Evolutionary conservation across 805 yeast genomes (phyloP), one percentile per base, ranked within the genome.

Genomic region (Priceomyces carsonii): DNA sequence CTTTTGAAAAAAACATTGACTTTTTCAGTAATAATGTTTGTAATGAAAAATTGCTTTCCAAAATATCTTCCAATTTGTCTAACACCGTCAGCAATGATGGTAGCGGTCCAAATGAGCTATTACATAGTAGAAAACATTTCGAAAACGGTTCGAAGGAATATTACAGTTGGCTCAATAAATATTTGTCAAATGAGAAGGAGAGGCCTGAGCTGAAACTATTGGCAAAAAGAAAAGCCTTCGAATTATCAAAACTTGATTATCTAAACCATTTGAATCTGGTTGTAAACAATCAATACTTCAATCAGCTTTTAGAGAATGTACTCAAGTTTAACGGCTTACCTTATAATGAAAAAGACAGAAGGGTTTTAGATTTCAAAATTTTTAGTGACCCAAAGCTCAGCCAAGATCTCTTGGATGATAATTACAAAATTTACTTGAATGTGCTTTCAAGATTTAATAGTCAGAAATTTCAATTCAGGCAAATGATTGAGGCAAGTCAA

Each of bases 171-270:
- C 47, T 69, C 26, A 65, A 67, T 43, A 65, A 63, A 44, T 69
- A 69, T 42, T 42, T 69, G 16, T 58, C 71, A 3, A 65, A 66
- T 40, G 73, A 66, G 35, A 68, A 65, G 41, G 73, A 65, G 23
- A 48, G 71, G 34, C 69, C 73, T 0, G 69, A 62, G 32, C 61
- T 61, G 61, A 63, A 63, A 40, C 47, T 62, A 15, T 43, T 70
- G 13, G 35, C 40, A 15, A 64, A 66, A 40, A 47, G 68, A 18
- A 59, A 68, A 33, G 42, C 43, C 0, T 73, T 68, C 45, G 77
- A 73, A 39, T 45, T 70, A 1, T 57, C 65, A 8, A 67, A 75
- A 38, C 62, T 69, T 35, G 75, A 72, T 33, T 75, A 75, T 49
- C 57, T 67, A 47, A 69, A 66, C 42, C 63, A 60, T 26, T 48